Percentiles rank a stretch among this genome's conserved stretches.
Evolutionary conservation across 73 alveolate genomes (phyloP).

Genomic region (Paramecium caudatum): DNA sequence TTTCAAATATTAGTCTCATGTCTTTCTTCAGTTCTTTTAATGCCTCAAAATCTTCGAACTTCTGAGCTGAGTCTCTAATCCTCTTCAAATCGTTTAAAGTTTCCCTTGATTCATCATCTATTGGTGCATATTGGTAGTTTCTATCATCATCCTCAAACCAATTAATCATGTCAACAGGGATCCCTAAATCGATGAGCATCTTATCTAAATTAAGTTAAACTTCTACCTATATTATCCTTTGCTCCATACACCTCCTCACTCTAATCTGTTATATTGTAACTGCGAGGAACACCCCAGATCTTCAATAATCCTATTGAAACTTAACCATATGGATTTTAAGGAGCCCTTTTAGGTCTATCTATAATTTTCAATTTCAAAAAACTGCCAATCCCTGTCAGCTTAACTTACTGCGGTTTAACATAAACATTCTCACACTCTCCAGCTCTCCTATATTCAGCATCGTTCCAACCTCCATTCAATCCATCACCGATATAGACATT

Average conservation of each 20-base stretch:
- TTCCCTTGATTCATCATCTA: constrained; percentile 95
- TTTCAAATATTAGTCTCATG: constrained; percentile 90
- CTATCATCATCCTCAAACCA: constrained; percentile 95
- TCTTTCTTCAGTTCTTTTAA: constrained; percentile 90
- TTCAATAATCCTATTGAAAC: constrained; percentile 90
- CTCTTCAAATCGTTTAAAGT: constrained; percentile 93
- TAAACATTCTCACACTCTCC: constrained; percentile 77
- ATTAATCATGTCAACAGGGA: constrained; percentile 92
- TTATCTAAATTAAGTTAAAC: constrained; percentile 78
- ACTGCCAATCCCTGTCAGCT: constrained; percentile 91
- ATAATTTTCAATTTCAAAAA: constrained; percentile 91
- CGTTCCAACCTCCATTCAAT: constrained; percentile 92
- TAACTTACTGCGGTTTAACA: constrained; percentile 79
- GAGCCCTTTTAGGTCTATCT: constrained; percentile 88
- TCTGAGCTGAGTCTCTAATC: constrained; percentile 88
- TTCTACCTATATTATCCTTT: constrained; percentile 83
- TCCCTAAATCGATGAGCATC: constrained; percentile 95
- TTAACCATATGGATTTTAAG: constrained; percentile 95
- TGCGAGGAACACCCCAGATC: constrained; percentile 93
- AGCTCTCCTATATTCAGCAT: constrained; percentile 91
- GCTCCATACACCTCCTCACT: constrained; percentile 92
- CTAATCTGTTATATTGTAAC: constrained; percentile 84
- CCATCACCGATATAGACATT: constrained; percentile 98
- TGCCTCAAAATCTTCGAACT: constrained; percentile 92
- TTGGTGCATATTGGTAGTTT: constrained; percentile 94